These are phyloP conservation scores for Metarhizium rileyi DNA, from an alignment of 2,329 filamentous ascomycete genomes.

Conservation along the genomic window DNA sequence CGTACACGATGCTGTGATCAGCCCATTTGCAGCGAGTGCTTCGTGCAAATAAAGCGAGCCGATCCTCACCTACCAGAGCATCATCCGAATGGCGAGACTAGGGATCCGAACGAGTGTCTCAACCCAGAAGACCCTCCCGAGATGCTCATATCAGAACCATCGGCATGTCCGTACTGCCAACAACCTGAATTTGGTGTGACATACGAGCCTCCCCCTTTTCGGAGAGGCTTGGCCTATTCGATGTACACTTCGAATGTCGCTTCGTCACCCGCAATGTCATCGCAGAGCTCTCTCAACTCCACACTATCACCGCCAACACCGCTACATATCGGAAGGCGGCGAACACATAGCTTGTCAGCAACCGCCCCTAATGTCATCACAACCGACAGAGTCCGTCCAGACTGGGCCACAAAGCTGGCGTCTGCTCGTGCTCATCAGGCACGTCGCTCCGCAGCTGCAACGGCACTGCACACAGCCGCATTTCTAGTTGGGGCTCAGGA, in stretches of 20 bases:
- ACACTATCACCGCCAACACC: conserved; percentile 32
- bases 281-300: conserved; percentile 68
- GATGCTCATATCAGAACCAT: conserved; percentile 79
- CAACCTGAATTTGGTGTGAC: conserved; percentile 95
- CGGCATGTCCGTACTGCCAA: conserved; percentile 89
- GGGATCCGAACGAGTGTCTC: conserved; percentile 25
- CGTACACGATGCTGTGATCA: conserved; percentile 93
- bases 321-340: conserved; percentile 29
- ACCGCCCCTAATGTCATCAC: conserved; percentile 80
- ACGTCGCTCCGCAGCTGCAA: conserved; percentile 81
- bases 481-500: conserved; percentile 70
- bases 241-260: conserved; percentile 29
- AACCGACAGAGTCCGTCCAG: conserved; percentile 83
- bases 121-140: conserved; percentile 44
- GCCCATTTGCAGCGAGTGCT: conserved; percentile 94
- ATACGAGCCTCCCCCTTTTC: conserved; percentile 81
- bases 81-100: conserved; percentile 36
- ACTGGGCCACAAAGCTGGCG: conserved; percentile 86
- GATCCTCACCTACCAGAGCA: conserved; percentile 87
- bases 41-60: conserved; percentile 93
- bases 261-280: conserved; percentile 67
- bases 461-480: conserved; percentile 86
- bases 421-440: conserved; percentile 78
- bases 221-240: conserved; percentile 67
- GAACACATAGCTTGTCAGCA: conserved; percentile 61